These are phyloP conservation scores for Podaxis sp. DNA, from an alignment of 768 basidiomycete genomes.

Conservation along the genomic window DNA sequence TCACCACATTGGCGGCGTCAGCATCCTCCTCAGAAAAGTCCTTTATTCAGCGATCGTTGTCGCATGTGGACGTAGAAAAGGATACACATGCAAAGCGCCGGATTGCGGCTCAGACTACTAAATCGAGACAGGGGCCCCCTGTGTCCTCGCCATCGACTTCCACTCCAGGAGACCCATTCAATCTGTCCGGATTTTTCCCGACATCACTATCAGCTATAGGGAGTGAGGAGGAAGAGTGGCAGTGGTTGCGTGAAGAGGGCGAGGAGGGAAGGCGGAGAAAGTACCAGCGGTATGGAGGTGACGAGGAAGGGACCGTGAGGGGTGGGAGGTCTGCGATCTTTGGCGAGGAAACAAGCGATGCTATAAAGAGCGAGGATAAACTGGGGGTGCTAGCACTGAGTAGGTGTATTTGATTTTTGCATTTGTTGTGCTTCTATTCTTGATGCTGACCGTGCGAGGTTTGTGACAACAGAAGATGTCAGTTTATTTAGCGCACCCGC, in stretches of 20 bases:
- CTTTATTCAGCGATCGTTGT: conserved; percentile 17
- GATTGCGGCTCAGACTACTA: neutral
- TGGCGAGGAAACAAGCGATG: conserved; percentile 26
- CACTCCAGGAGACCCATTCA: conserved; percentile 31
- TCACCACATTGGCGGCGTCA: conserved; percentile 12
- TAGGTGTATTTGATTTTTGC: conserved; percentile 21
- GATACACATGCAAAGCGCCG: conserved; percentile 11
- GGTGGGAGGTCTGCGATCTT: conserved; percentile 14
- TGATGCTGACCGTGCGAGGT: conserved; percentile 3
- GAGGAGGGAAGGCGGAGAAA: conserved; percentile 11
- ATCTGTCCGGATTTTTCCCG: conserved; percentile 45
- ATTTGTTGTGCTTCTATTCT: conserved; percentile 9
- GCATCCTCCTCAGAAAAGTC: neutral
- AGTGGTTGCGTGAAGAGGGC: conserved; percentile 34
- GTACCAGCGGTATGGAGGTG: conserved; percentile 13
- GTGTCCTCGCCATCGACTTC: conserved; percentile 15
- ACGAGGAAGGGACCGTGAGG: conserved; percentile 11
- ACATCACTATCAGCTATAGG: conserved; percentile 16
- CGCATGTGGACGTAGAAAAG: conserved; percentile 18
- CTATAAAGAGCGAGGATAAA: conserved; percentile 43
- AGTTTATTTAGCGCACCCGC: conserved; percentile 4
- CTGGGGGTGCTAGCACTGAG: conserved; percentile 42
- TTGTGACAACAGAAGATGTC: conserved; percentile 13
- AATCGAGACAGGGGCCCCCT: conserved; percentile 10
- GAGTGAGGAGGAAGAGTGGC: conserved; percentile 30